phyloP scores from a whole-genome alignment of 805 yeast genomes.

The Wickerhamomyces bovis region DNA sequence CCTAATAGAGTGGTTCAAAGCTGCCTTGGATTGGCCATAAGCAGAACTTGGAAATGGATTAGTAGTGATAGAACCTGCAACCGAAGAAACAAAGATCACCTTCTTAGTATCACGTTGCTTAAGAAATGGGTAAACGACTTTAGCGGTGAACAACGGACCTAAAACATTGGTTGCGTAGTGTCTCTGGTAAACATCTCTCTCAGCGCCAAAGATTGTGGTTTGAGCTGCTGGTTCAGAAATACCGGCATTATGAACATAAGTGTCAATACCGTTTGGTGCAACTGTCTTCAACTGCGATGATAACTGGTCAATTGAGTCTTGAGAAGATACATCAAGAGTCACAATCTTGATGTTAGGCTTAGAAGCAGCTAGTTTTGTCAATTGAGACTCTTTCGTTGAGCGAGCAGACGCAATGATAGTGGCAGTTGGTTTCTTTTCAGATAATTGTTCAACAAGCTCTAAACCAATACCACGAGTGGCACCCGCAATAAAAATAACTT shows the following conservation, averaged over 20 bases:
- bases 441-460: neutral
- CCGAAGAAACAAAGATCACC: conserved; percentile 17
- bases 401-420: conserved; percentile 2
- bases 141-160: conserved; percentile 11
- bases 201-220: conserved; percentile 16
- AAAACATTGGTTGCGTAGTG: conserved; percentile 11
- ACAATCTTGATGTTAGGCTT: conserved; percentile 15
- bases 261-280: conserved; percentile 23
- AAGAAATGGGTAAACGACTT: conserved; percentile 1
- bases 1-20: conserved; percentile 26
- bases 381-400: conserved; percentile 1
- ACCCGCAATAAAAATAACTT: conserved; percentile 1
- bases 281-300: conserved; percentile 11
- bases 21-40: conserved; percentile 34
- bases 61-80: neutral
- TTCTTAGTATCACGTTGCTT: conserved; percentile 15
- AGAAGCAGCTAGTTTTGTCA: conserved; percentile 1
- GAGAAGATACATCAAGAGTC: conserved; percentile 18
- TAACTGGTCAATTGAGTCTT: conserved; percentile 15
- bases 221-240: conserved; percentile 16
- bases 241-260: conserved; percentile 28
- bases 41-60: conserved; percentile 16
- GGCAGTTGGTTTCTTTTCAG: neutral
- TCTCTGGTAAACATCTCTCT: conserved; percentile 5
- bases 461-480: conserved; percentile 4